Conservation (phyloP, 202 grass and related monocot genomes). For the Schoenoplectus triqueter region DNA sequence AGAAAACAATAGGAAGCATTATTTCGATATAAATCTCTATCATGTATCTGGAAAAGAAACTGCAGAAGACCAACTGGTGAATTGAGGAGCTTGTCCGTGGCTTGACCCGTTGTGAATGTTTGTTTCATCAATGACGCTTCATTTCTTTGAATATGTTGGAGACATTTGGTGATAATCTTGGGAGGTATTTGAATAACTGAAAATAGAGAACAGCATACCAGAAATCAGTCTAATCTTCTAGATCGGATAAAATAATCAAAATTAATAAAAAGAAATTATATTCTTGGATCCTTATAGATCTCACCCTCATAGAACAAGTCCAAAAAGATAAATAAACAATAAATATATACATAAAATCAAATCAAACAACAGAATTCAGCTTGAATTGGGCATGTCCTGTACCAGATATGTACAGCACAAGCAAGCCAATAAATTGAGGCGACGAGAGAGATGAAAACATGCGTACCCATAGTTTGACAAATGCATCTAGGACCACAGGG, state of each 20-base stretch:
- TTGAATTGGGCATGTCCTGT: neutral
- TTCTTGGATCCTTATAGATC: neutral
- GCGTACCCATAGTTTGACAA: slow-evolving; percentile 88
- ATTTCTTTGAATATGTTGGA: slow-evolving; percentile 68
- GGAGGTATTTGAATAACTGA: slow-evolving; percentile 92
- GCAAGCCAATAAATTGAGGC: slow-evolving; percentile 19
- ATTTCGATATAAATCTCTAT: slow-evolving; percentile 18
- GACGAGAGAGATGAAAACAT: slow-evolving; percentile 23
- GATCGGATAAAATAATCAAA: slow-evolving; percentile 1
- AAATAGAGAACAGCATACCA: slow-evolving; percentile 39
- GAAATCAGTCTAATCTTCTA: slow-evolving; percentile 36
- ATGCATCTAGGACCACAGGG: slow-evolving; percentile 80
- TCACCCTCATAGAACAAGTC: neutral
- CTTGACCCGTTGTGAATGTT: slow-evolving; percentile 21
- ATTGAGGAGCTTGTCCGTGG: neutral
- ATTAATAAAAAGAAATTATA: slow-evolving; percentile 5
- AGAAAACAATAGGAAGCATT: slow-evolving; percentile 31
- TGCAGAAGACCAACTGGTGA: neutral
- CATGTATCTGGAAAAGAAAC: neutral
- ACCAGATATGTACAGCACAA: slow-evolving; percentile 2
- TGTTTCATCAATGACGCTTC: slow-evolving; percentile 66
- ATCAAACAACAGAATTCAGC: neutral
- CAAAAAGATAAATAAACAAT: neutral
- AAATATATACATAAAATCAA: slow-evolving; percentile 32
- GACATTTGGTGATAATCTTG: slow-evolving; percentile 87